A percentile compares a stretch with the other conserved stretches of the same genome.
Conservation (phyloP, 2,329 filamentous ascomycete species). For the Aureobasidium musti region DNA sequence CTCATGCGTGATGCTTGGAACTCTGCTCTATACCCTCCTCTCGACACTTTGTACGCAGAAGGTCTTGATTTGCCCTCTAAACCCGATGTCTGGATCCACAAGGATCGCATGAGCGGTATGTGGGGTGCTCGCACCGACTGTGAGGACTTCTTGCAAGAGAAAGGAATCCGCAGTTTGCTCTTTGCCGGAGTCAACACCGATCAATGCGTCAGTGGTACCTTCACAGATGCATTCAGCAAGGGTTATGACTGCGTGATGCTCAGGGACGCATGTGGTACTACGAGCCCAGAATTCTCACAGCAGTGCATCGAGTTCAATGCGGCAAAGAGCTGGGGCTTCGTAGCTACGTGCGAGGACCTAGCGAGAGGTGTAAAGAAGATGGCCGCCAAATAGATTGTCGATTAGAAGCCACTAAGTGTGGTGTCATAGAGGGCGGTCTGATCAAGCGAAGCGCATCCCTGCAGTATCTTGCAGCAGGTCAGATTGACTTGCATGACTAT, state of each 20-base stretch:
- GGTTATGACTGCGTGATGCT: slow-evolving; percentile 60
- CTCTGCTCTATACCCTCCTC: slow-evolving; percentile 52
- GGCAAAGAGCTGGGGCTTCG: slow-evolving; percentile 41
- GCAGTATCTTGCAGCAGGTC: not conserved
- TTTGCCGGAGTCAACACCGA: slow-evolving; percentile 64
- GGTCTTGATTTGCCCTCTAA: slow-evolving; percentile 34
- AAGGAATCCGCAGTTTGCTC: slow-evolving; percentile 53
- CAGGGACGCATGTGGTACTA: slow-evolving; percentile 58
- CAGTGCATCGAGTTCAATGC: slow-evolving; percentile 43
- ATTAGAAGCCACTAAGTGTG: not conserved
- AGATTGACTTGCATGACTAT: not conserved
- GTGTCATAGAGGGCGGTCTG: not conserved
- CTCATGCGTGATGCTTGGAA: slow-evolving; percentile 61
- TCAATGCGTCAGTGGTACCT: slow-evolving; percentile 60
- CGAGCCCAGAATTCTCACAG: slow-evolving; percentile 46
- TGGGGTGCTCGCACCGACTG: slow-evolving; percentile 53
- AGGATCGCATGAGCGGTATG: slow-evolving; percentile 61
- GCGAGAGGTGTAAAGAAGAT: slow-evolving; percentile 36
- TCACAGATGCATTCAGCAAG: slow-evolving; percentile 58
- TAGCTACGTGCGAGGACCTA: slow-evolving; percentile 37
- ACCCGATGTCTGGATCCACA: slow-evolving; percentile 56
- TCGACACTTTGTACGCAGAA: slow-evolving; percentile 46
- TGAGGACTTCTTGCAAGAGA: slow-evolving; percentile 46
- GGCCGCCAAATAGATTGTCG: not conserved
- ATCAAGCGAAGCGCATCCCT: not conserved